phyloP scores from a whole-genome alignment of 306 rosid genomes.

The Casuarina cunninghamiana region DNA sequence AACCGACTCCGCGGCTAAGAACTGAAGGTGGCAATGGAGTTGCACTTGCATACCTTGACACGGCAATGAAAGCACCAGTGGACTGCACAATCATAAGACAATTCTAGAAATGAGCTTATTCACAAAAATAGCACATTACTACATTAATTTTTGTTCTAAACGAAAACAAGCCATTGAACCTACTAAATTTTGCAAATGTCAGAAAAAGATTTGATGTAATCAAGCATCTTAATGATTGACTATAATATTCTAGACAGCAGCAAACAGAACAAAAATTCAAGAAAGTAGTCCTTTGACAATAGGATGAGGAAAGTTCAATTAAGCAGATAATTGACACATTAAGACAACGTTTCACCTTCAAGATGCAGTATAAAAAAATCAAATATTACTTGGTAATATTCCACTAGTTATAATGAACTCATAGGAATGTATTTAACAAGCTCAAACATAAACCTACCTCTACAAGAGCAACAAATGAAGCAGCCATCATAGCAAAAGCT shows the following conservation, averaged over 20 bases:
- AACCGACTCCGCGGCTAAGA: conserved; percentile 95
- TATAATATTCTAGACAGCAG: background rate
- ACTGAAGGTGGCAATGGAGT: conserved; percentile 89
- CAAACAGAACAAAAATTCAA: background rate
- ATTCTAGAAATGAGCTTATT: background rate
- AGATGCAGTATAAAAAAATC: background rate
- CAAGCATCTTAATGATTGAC: background rate
- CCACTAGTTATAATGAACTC: background rate
- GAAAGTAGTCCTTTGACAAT: background rate
- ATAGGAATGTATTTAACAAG: conserved; percentile 16
- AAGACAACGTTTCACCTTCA: background rate
- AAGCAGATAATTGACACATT: background rate
- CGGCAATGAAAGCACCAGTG: conserved; percentile 83
- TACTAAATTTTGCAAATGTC: background rate
- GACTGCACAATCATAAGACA: conserved; percentile 56
- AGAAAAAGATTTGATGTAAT: background rate
- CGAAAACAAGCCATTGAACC: background rate
- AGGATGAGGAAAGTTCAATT: background rate
- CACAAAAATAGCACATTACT: background rate
- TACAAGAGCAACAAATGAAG: conserved; percentile 86
- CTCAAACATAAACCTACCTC: conserved; percentile 53
- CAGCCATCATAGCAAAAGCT: conserved; percentile 97
- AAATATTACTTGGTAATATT: background rate
- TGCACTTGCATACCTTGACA: conserved; percentile 88
- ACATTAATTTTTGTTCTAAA: background rate